Evolutionary conservation across 345 rosid genomes (phyloP), one percentile per base, ranked within the genome.

Genomic region (Eucalyptus shirleyi): DNA sequence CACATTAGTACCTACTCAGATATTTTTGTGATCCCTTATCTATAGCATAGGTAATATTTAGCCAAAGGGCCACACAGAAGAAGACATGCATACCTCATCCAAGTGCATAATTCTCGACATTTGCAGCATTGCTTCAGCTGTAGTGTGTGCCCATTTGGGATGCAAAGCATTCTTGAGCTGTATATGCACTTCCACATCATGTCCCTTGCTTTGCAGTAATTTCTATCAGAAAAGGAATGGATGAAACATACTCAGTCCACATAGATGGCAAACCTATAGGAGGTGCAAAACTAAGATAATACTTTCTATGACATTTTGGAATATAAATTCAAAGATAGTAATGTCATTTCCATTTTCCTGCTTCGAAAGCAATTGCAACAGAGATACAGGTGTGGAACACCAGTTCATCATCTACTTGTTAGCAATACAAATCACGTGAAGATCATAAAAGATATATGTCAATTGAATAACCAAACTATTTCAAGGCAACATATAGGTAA

Each of bases 91-190:
- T 65, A 96, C 98, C 97, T 97, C 96, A 90, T 95, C 95, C 87
- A 96, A 92, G 91, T 91, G 93, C 89, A 89, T 91, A 24, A 97
- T 94, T 94, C 99, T 93, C 80, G 92, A 96, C 50, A 95, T 92
- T 86, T 91, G 93, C 90, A 95, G 94, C 93, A 96, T 90, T 88
- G 90, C 92, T 72, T 93, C 93, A 88, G 95, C 93, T 47, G 90
- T 65, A 88, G 81, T 16, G 88, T 87, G 87, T 67, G 93, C 83
- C 81, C 92, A 94, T 87, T 95, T 93, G 90, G 91, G 89, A 88
- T 80, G 90, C 47, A 91, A 89, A 55, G 93, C 88, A 88, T 92
- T 90, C 67, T 87, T 60, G n/a, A 95, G 91, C 86, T 53, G 88
- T 88, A 95, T 18, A 81, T 91, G 87, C 89, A 95, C 93, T 92